phyloP scores from a whole-genome alignment of 768 basidiomycete species.

The Mycena maculata region DNA sequence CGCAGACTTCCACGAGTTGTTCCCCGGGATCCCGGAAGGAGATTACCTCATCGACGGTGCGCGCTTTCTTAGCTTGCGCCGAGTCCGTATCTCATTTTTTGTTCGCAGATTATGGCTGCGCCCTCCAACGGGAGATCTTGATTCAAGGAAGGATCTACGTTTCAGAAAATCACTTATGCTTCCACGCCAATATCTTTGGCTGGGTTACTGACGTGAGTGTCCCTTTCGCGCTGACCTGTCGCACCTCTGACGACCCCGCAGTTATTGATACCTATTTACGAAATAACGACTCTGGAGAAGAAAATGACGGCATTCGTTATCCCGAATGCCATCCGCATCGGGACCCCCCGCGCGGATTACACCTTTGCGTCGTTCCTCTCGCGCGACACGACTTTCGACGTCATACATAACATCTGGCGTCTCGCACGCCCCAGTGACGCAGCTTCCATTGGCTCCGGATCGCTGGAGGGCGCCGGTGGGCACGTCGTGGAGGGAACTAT shows the following conservation, averaged over 20 bases:
- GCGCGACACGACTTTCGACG: conserved; percentile 95
- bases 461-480: conserved; percentile 44
- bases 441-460: conserved; percentile 51
- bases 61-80: conserved; percentile 35
- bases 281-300: conserved; percentile 90
- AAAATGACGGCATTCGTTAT: conserved; percentile 98
- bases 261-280: conserved; percentile 90
- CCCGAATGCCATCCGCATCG: conserved; percentile 93
- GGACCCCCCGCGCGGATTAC: conserved; percentile 86
- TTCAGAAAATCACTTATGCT: conserved; percentile 99
- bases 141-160: conserved; percentile 97
- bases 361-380: conserved; percentile 97
- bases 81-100: conserved; percentile 12
- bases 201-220: conserved; percentile 95
- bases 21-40: conserved; percentile 89
- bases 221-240: not conserved
- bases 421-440: conserved; percentile 81
- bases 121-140: conserved; percentile 94
- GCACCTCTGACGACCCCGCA: conserved; percentile 44
- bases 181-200: conserved; percentile 98
- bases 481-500: conserved; percentile 38
- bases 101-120: conserved; percentile 92
- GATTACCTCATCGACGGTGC: conserved; percentile 98
- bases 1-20: conserved; percentile 95
- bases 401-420: conserved; percentile 96